A percentile compares a stretch with the other conserved stretches of the same genome.
These are phyloP conservation scores for Pouteria campechiana DNA, from an alignment of 179 eudicot genomes.

Conservation along the genomic window DNA sequence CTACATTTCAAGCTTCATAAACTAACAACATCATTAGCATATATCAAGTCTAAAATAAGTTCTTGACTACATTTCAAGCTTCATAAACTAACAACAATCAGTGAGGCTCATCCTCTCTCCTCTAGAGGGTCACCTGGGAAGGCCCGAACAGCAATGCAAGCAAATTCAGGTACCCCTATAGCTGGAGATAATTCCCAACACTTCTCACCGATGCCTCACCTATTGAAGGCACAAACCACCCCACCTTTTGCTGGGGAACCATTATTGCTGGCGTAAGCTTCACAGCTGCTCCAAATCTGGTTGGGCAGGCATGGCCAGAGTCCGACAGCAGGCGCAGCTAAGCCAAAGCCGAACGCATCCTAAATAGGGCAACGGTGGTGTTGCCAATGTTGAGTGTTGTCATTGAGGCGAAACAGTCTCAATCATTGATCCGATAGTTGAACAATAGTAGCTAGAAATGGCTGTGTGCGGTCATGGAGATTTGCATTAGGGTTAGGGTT, in stretches of 20 bases:
- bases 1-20: too few relatives aligned
- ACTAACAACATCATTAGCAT: too few relatives aligned
- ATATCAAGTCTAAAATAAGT: too few relatives aligned
- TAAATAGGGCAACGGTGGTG: too few relatives aligned
- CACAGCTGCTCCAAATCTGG: slow-evolving; percentile 66
- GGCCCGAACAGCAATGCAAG: slow-evolving; percentile 80
- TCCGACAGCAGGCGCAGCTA: slow-evolving; percentile 25
- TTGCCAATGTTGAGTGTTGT: too few relatives aligned
- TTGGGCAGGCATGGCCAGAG: slow-evolving; percentile 77
- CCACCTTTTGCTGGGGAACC: slow-evolving; percentile 21
- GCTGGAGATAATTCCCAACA: slow-evolving; percentile 78
- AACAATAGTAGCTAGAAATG: too few relatives aligned
- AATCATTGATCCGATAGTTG: too few relatives aligned
- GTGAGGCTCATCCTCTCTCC: slow-evolving; percentile 65
- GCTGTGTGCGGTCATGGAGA: too few relatives aligned
- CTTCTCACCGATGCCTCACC: slow-evolving; percentile 58
- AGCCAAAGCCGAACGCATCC: slow-evolving; percentile 7
- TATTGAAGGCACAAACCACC: slow-evolving; percentile 33
- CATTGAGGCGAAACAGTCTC: too few relatives aligned
- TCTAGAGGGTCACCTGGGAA: slow-evolving; percentile 22
- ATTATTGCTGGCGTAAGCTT: slow-evolving; percentile 41
- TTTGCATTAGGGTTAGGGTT: too few relatives aligned
- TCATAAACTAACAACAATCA: too few relatives aligned
- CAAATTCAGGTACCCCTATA: slow-evolving; percentile 79
- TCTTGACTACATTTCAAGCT: too few relatives aligned